Evolutionary conservation across 1,284 basidiomycete species (phyloP).

Genomic region (Pascua guehoae): DNA sequence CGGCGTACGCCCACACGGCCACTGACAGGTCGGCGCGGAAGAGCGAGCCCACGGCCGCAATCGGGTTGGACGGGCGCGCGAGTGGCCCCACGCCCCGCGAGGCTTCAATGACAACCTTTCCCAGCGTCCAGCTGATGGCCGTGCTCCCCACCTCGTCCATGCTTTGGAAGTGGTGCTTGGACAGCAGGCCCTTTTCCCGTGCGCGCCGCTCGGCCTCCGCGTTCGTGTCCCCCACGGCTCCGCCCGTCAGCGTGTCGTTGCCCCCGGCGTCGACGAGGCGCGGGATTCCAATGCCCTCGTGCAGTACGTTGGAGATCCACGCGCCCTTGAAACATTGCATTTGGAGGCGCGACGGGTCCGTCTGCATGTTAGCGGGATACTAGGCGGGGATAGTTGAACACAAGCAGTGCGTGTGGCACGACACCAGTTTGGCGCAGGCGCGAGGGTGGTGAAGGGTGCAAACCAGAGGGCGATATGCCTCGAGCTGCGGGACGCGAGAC

Average conservation of each 20-base stretch:
- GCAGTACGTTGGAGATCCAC: constrained; percentile 94
- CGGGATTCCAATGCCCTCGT: constrained; percentile 93
- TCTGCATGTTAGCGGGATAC: constrained; percentile 40
- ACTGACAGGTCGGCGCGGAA: constrained; percentile 1
- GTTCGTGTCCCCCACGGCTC: constrained; percentile 52
- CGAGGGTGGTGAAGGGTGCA: too few species aligned
- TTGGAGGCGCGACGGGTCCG: constrained; percentile 79
- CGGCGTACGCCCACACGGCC: constrained; percentile 33
- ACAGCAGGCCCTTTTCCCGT: constrained; percentile 66
- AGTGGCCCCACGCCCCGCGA: constrained; percentile 58
- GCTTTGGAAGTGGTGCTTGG: constrained; percentile 70
- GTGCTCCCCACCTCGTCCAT: constrained; percentile 87
- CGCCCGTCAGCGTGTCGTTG: constrained; percentile 53
- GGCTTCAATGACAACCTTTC: constrained; percentile 97
- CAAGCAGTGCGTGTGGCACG: too few species aligned
- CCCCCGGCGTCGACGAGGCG: constrained; percentile 81
- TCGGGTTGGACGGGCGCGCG: constrained; percentile 9
- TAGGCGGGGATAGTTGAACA: too few species aligned
- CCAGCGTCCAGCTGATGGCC: constrained; percentile 94
- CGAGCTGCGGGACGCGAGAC: too few species aligned
- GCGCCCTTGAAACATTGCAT: constrained; percentile 99
- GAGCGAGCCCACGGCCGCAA: background rate
- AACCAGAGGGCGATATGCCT: too few species aligned
- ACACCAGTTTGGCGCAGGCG: too few species aligned
- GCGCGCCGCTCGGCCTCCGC: constrained; percentile 70